Base-by-base conservation (phyloP, 129 eudicot genomes). In the Centaurea solstitialis region DNA sequence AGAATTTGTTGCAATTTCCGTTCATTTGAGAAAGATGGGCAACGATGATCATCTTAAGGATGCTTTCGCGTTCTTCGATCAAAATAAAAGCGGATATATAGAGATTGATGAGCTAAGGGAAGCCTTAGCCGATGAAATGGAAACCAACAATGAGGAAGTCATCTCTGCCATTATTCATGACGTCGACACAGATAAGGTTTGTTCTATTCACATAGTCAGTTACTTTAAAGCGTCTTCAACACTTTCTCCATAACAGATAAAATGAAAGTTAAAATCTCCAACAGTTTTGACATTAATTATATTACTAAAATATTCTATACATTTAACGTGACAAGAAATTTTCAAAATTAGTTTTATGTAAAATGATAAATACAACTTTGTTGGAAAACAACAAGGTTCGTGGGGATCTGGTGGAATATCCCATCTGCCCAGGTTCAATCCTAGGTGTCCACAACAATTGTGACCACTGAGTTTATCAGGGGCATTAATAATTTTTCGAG, bases 131-230 rank as follows among this genome's bases (percentile, higher is more conserved):
- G 93, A 93, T 78, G 98, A 89, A 53, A 80, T 82, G 30, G 98
- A 93, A 57, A 45, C 84, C 41, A 85, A 86, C 21, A 88, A 84
- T 21, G 97, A 91, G 78, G 98, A 93, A 80, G 97, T 93, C 17
- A 83, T 91, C 13, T 81, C 82, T 79, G 94, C 98, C 78, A 93
- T 93, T 72, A 91, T 93, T 30, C 97, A 83, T 4, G 98, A 93
- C 10, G 98, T 93, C 10, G 98, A 93, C 79, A 93, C 98, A 5
- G 97, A 93, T 86, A 91, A 93, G 98, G 98, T 93, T 79, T 2
- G 82, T 78, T 50, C 13, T 4, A 13, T 67, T 66, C 24, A 24
- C 5, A 5, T 45, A 45, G 3, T 10, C 17, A 4, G 57, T 11
- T 26, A 26, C 30, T 26, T 26, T 26, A 26, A 26, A 26, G 30